Conservation (phyloP, 1,139 yeast genomes). For the Petasospora rhodanensis region DNA sequence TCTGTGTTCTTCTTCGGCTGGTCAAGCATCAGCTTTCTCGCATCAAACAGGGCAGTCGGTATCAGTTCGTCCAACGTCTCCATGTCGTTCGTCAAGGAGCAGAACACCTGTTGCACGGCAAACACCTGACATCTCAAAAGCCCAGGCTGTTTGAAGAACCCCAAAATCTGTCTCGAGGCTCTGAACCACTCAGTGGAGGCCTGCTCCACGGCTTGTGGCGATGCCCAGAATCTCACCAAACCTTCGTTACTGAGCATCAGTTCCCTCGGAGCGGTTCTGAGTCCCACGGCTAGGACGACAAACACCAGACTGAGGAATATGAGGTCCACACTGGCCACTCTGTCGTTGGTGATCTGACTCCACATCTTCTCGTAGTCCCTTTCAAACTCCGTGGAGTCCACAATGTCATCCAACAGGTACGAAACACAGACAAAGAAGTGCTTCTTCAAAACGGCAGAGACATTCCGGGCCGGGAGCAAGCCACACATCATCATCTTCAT, state of each 20-base stretch:
- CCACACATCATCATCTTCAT: conserved; percentile 13
- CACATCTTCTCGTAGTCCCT: conserved; percentile 13
- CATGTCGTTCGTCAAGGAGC: conserved; percentile 5
- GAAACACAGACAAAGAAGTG: conserved; percentile 13
- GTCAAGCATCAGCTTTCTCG: conserved; percentile 6
- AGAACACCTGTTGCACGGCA: conserved; percentile 7
- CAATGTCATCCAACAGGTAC: conserved; percentile 4
- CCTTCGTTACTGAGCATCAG: conserved; percentile 9
- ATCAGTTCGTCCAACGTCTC: conserved; percentile 7
- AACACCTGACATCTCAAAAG: conserved; percentile 7
- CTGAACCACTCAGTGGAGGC: conserved; percentile 12
- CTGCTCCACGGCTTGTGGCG: conserved; percentile 4
- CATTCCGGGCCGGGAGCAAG: conserved; percentile 11
- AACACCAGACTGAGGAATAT: conserved; percentile 11
- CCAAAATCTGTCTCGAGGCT: conserved; percentile 16
- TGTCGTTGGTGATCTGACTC: conserved; percentile 6
- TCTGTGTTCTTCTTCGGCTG: conserved; percentile 2
- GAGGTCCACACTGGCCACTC: conserved; percentile 10
- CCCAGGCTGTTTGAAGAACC: conserved; percentile 5
- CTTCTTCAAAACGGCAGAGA: conserved; percentile 11
- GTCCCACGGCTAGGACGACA: conserved; percentile 10
- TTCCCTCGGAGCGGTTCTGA: conserved; percentile 11
- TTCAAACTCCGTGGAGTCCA: conserved; percentile 10
- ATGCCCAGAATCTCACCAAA: conserved; percentile 8
- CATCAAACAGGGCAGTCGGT: conserved; percentile 7